Evolutionary conservation across 2,329 filamentous ascomycete species (phyloP), one percentile per base, ranked within the genome.

Genomic region (Sporothrix protearum): DNA sequence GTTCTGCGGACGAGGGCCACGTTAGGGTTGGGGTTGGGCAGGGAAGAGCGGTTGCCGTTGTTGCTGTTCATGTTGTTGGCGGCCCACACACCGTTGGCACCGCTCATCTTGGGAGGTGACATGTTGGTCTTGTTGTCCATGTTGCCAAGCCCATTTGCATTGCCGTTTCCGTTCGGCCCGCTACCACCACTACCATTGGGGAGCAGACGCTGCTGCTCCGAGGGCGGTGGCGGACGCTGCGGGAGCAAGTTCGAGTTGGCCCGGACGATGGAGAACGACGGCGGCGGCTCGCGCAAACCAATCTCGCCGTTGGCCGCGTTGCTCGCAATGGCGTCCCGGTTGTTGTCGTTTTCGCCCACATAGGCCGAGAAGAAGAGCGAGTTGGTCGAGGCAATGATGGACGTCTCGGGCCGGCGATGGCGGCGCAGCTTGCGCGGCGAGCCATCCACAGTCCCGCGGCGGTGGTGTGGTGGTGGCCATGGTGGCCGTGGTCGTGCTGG

Each of bases 391-490:
- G 69, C 61, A 6, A 73, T 25, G 2, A 59, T 61, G n/a, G 69
- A n/a, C 7, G 47, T 71, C 25, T 71, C 55, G 30, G 69, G 73
- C 0, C 72, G 71, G 3, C 68, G 69, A 8, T 36, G 69, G 9
- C 71, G 73, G 42, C 36, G 69, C 30, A 73, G 66, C 69, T 71
- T 73, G 7, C 72, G 72, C 33, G 72, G 71, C 10, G 59, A 53
- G 2, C 68, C 45, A 55, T 39, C 36, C 1, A 33, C 8, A 4
- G 68, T 42, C 0, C 30, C 36, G 6, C 47, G 57, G 5, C 66
- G 69, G 30, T 64, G 72, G 66, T 69, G 72, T 69, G 72, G 69
- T 73, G 72, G 69, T 73, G 72, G 22, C 49, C 61, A 59, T 63
- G 25, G 47, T 63, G 63, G 61, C 69, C 71, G 59, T 72, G 72